These are phyloP conservation scores for Botrytis galanthina DNA, from an alignment of 2,329 filamentous ascomycete genomes.

Conservation along the genomic window DNA sequence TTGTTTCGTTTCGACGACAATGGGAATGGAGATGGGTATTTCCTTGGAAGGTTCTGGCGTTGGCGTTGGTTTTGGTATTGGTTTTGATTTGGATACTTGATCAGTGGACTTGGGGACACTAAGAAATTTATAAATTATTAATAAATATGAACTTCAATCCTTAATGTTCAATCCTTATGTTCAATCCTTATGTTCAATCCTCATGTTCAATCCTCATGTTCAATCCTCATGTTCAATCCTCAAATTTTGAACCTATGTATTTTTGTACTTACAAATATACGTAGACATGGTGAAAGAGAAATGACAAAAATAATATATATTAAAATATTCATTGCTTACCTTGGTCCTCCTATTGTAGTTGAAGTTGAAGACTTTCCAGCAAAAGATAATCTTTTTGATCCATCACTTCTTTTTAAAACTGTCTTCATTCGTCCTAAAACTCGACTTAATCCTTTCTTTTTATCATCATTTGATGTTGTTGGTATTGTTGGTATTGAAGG, in stretches of 20 bases:
- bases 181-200: too few species aligned
- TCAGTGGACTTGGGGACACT: neutral
- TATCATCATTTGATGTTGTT: slow-evolving; percentile 21
- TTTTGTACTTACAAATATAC: neutral
- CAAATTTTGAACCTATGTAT: neutral
- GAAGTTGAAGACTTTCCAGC: slow-evolving; percentile 19
- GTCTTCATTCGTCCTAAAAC: slow-evolving; percentile 35
- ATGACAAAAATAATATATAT: neutral
- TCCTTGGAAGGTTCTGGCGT: slow-evolving; percentile 9
- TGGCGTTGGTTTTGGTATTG: neutral
- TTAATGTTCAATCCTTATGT: neutral
- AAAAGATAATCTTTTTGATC: slow-evolving; percentile 33
- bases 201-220: neutral
- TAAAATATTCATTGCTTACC: slow-evolving; percentile 23
- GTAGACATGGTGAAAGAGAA: neutral
- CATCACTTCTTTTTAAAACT: slow-evolving; percentile 33
- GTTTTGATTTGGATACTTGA: neutral
- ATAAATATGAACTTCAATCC: neutral
- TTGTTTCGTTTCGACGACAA: slow-evolving; percentile 10
- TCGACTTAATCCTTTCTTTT: slow-evolving; percentile 33
- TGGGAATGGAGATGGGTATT: slow-evolving; percentile 9
- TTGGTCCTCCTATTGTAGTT: slow-evolving; percentile 23
- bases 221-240: neutral
- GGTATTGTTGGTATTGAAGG: neutral
- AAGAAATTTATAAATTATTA: neutral